Base-by-base conservation (phyloP, 2,329 filamentous ascomycete genomes). In the Atkinsonella texensis region DNA sequence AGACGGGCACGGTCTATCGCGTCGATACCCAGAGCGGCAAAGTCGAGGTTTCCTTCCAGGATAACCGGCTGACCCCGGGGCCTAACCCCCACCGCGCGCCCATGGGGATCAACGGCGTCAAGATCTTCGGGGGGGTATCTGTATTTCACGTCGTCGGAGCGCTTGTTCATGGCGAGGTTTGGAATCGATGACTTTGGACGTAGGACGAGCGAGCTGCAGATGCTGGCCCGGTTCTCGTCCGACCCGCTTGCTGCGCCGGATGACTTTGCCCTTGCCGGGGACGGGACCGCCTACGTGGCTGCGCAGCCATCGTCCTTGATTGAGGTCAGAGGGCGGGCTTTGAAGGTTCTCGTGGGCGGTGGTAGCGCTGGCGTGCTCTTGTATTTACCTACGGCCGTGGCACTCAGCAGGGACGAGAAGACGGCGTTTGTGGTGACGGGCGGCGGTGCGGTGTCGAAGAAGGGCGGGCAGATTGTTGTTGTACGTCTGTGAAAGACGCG, bases 81-180 rank as follows among this genome's bases (percentile, higher is more conserved):
- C 42, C 23, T 12, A 2, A 39, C 4, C 52, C 56, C 9, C 28
- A 33, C 3, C n/a, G 46, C 39, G 33, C 58, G 40, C 52, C 55
- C 31, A 43, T 59, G 7, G 59, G 57, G 2, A 52, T 59, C 48
- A 58, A 61, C 31, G 57, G 58, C 13, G 44, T 61, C 44, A 50
- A 56, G 28, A 46, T 55, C 20, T 31, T 49, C 28, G n/a, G 31
- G 44, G 5, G 53, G 51, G 2, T 58, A 58, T 48, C 33, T 62
- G 13, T 62, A 62, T 53, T 53, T 59, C 31, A 59, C 55, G 31
- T 57, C 56, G 42, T 55, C 56, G 28, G 53, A 48, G 20, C 42
- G 48, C 17, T 48, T 46, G 17, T 50, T 56, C 32, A 48, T 54
- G n/a, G 55, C 33, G n/a, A 50, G 57, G 3, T 41, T 56, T 33